Percentiles rank a stretch among this genome's conserved stretches.
phyloP scores from a whole-genome alignment of 306 rosid species.

The Malus orientalis region DNA sequence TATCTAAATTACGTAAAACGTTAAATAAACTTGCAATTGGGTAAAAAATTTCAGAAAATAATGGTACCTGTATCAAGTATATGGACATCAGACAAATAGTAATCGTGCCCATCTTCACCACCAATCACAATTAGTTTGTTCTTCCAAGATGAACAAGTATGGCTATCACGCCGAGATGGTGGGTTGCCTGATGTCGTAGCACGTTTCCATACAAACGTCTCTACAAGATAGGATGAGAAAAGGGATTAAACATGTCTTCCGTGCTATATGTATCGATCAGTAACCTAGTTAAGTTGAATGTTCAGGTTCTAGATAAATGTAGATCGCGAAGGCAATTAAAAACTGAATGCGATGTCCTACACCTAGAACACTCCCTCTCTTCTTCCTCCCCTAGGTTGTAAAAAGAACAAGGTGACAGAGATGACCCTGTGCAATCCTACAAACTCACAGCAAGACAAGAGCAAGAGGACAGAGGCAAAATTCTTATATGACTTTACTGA shows the following conservation, averaged over 20 bases:
- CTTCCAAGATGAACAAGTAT: conserved; percentile 87
- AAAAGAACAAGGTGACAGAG: background rate
- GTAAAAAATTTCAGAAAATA: background rate
- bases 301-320: background rate
- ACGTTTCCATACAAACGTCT: conserved; percentile 84
- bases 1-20: background rate
- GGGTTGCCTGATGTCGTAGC: conserved; percentile 75
- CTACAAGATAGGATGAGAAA: conserved; percentile 35
- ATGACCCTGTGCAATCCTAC: background rate
- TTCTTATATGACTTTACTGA: background rate
- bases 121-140: conserved; percentile 79
- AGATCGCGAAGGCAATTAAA: background rate
- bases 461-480: background rate
- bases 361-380: background rate
- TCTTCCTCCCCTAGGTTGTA: background rate
- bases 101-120: conserved; percentile 87
- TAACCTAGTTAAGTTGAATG: background rate
- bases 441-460: background rate
- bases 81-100: conserved; percentile 89
- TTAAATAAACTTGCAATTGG: background rate
- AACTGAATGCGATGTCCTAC: background rate
- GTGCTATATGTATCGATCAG: background rate
- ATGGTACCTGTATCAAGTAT: conserved; percentile 81
- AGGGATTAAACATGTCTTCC: background rate
- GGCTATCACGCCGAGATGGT: conserved; percentile 97